Conservation (phyloP, 345 rosid species). For the Brassica rapa region DNA sequence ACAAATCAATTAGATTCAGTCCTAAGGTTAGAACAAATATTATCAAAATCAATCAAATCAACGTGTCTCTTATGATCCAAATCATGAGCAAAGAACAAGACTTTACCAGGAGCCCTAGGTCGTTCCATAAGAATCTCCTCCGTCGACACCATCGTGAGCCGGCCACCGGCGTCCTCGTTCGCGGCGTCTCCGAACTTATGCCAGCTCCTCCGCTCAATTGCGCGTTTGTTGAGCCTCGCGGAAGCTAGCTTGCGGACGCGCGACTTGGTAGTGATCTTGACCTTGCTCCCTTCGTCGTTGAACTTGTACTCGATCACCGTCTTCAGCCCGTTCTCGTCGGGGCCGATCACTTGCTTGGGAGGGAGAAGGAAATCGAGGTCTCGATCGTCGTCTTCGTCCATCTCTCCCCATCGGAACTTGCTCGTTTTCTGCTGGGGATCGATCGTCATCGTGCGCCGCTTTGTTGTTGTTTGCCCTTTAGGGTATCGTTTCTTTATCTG, state of each 20-base stretch:
- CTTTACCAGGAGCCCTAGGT: constrained; percentile 59
- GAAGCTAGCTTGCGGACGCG: constrained; percentile 65
- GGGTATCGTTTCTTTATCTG: neutral
- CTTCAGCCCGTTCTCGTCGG: constrained; percentile 75
- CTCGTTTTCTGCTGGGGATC: constrained; percentile 39
- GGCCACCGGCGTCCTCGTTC: constrained; percentile 59
- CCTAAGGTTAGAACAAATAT: neutral
- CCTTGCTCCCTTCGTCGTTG: constrained; percentile 66
- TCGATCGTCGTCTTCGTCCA: constrained; percentile 74
- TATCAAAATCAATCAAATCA: neutral
- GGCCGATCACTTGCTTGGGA: constrained; percentile 70
- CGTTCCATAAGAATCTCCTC: constrained; percentile 71
- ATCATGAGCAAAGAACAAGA: neutral
- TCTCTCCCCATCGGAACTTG: constrained; percentile 74
- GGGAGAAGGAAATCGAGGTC: constrained; percentile 71
- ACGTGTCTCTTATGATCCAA: neutral
- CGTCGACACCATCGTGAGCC: constrained; percentile 75
- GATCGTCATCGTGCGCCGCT: constrained; percentile 9
- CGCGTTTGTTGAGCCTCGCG: constrained; percentile 57
- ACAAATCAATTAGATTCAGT: neutral
- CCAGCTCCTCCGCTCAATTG: constrained; percentile 66
- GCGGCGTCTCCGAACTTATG: constrained; percentile 78
- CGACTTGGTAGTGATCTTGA: constrained; percentile 63
- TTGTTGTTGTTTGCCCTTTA: too few species aligned
- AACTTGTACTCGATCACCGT: constrained; percentile 69